Evolutionary conservation across 306 rosid species (phyloP).

Genomic region (Hylodesmum podocarpum): DNA sequence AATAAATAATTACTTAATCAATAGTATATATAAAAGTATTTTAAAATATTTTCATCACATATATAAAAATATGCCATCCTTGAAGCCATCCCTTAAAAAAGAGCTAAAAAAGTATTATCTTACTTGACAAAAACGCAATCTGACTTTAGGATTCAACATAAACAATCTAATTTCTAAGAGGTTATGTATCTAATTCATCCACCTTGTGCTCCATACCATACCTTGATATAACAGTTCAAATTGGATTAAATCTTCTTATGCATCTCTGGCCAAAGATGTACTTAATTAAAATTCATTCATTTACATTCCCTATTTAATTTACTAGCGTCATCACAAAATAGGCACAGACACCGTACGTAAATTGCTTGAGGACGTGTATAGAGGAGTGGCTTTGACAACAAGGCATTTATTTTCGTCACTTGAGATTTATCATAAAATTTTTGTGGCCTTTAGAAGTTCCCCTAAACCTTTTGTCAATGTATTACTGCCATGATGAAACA

Average conservation of each 20-base stretch:
- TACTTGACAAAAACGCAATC: background rate
- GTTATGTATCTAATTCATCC: background rate
- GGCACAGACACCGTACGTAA: background rate
- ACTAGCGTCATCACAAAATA: background rate
- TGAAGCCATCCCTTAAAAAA: no score
- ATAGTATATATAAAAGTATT: no score
- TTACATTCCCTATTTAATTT: background rate
- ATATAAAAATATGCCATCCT: no score
- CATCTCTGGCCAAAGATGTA: background rate
- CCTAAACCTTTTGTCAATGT: background rate
- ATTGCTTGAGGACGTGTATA: background rate
- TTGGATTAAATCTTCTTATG: background rate
- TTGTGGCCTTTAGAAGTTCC: background rate
- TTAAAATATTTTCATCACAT: no score
- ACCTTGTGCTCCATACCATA: slow-evolving; percentile 29
- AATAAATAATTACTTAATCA: no score
- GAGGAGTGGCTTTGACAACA: background rate
- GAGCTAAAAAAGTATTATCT: no score
- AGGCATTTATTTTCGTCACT: background rate
- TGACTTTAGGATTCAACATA: background rate
- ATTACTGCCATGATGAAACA: background rate
- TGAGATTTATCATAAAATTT: background rate
- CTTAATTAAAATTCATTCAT: background rate
- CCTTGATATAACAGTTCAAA: slow-evolving; percentile 6
- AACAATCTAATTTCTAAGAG: background rate